These are phyloP conservation scores for Pachysandra terminalis DNA, from an alignment of 164 flowering plant genomes.

Conservation along the genomic window DNA sequence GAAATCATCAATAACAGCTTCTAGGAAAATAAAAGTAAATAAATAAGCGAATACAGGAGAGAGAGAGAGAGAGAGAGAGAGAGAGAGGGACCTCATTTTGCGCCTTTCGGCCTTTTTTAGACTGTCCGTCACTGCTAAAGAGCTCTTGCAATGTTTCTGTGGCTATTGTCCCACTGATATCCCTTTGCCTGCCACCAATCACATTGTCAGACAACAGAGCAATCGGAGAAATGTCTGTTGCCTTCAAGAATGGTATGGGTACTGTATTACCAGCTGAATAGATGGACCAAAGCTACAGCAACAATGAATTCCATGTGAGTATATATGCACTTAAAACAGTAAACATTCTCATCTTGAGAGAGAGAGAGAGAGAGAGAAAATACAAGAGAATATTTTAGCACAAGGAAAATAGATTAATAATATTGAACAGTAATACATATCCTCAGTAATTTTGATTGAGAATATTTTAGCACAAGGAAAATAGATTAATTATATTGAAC, in stretches of 20 bases:
- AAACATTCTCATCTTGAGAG: no score
- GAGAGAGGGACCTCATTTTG: conserved; percentile 69
- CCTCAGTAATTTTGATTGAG: no score
- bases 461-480: no score
- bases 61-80: not conserved
- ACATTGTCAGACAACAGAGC: conserved; percentile 83
- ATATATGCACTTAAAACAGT: no score
- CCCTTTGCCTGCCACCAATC: conserved; percentile 48
- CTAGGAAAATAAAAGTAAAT: conserved; percentile 3
- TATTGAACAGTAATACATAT: no score
- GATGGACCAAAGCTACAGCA: conserved; percentile 88
- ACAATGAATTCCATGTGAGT: conserved; percentile 9
- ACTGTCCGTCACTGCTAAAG: conserved; percentile 72
- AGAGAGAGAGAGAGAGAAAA: no score
- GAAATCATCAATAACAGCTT: not conserved
- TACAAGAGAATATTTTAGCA: no score
- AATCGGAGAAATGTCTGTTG: conserved; percentile 95
- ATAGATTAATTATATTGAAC: no score
- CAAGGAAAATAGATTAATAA: no score
- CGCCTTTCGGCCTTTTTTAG: conserved; percentile 79
- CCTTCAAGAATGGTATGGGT: conserved; percentile 92
- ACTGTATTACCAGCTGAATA: conserved; percentile 98
- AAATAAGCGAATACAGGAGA: not conserved
- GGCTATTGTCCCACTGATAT: conserved; percentile 38
- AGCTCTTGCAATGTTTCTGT: conserved; percentile 95